phyloP scores from a whole-genome alignment of 2,329 filamentous ascomycete species.

The Ophioceras dolichostomum region DNA sequence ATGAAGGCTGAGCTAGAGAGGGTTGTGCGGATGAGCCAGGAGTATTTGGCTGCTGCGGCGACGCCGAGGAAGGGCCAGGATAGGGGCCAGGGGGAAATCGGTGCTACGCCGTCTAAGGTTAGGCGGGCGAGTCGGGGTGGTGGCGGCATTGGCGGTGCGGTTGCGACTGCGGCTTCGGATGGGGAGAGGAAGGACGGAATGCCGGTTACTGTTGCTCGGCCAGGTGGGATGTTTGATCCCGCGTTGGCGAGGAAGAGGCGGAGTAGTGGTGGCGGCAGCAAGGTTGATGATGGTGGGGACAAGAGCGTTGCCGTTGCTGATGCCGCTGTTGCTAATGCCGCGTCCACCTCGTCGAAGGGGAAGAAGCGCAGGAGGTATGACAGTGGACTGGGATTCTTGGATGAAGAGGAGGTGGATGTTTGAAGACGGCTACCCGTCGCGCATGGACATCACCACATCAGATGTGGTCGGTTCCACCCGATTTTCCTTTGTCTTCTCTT shows the following conservation, averaged over 20 bases:
- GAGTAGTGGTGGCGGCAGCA: conserved; percentile 4
- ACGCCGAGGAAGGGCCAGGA: conserved; percentile 13
- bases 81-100: too few species aligned
- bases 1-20: conserved; percentile 40
- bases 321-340: not conserved
- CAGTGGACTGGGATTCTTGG: conserved; percentile 41
- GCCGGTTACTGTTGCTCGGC: conserved; percentile 7
- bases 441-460: not conserved
- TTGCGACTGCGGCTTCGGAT: not conserved
- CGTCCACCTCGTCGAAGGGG: conserved; percentile 3
- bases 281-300: not conserved
- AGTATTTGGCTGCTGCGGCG: conserved; percentile 21
- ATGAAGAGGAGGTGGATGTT: conserved; percentile 34
- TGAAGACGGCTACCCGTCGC: not conserved
- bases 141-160: not conserved
- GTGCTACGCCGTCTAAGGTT: too few species aligned
- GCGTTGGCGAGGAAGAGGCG: conserved; percentile 3
- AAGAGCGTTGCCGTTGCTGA: conserved; percentile 4
- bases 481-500: not conserved
- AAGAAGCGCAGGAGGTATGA: conserved; percentile 36
- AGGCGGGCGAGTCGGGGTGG: too few species aligned
- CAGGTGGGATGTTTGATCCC: conserved; percentile 7
- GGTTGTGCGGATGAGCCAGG: conserved; percentile 32
- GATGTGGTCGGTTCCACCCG: not conserved
- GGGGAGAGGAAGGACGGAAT: conserved; percentile 4